phyloP scores from a whole-genome alignment of 345 rosid genomes.

The Aquilaria malaccensis region DNA sequence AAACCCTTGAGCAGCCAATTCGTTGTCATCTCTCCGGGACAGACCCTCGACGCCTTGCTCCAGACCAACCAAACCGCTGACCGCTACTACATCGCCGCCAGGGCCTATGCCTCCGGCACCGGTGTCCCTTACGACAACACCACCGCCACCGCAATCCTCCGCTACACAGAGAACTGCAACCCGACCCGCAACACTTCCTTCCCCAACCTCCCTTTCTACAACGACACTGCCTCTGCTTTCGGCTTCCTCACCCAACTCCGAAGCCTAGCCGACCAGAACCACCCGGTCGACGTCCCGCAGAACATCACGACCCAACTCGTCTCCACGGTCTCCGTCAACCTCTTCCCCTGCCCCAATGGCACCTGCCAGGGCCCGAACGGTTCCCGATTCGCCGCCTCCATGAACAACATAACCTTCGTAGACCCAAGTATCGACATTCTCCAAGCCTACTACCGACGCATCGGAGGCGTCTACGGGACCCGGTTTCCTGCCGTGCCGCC shows the following conservation, averaged over 20 bases:
- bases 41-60: constrained; percentile 30
- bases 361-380: constrained; percentile 2
- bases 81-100: constrained; percentile 27
- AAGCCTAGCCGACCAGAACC: constrained; percentile 19
- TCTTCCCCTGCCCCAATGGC: constrained; percentile 9
- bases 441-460: constrained; percentile 31
- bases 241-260: not conserved
- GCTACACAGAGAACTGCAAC: constrained; percentile 17
- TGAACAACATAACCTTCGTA: constrained; percentile 33
- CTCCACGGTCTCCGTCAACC: constrained; percentile 15
- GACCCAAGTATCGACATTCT: constrained; percentile 20
- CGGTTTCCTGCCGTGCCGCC: constrained; percentile 16
- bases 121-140: constrained; percentile 8
- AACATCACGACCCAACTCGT: constrained; percentile 14
- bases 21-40: constrained; percentile 24
- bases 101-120: constrained; percentile 5
- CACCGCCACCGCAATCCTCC: constrained; percentile 34
- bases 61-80: constrained; percentile 17
- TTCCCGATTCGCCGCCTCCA: not conserved
- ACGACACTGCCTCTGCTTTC: constrained; percentile 10
- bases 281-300: constrained; percentile 26
- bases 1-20: constrained; percentile 17
- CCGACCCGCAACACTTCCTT: constrained; percentile 8
- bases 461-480: not conserved
- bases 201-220: constrained; percentile 11